Base-by-base conservation (phyloP, 1,284 basidiomycete genomes). In the Pascua guehoae region DNA sequence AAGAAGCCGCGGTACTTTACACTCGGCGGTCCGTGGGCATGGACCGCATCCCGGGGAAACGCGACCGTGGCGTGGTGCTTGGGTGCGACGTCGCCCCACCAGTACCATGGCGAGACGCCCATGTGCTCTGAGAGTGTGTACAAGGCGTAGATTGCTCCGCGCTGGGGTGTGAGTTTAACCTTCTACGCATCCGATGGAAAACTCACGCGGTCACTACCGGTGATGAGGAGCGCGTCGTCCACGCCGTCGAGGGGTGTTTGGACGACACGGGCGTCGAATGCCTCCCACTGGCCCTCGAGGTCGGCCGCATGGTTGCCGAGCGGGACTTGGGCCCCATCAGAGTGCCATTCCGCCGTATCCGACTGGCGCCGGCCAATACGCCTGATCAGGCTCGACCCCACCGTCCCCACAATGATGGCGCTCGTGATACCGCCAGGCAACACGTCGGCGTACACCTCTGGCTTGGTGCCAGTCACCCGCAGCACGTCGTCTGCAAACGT, bases 121-220 rank as follows among this genome's bases (percentile, higher is more conserved):
- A 86, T 83, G 60, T 86, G 85, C 69, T 87, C 86, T 8, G 84
- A 85, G 56, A 85, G 83, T 62, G 86, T 85, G 67, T 88, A 88
- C 38, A 87, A 62, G 7, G 80, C 85, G 65, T 80, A 88, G 38
- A 87, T 86, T 0, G 84, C 83, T 5, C 73, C 72, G 37, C 66
- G 59, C 60, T 67, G 50, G 24, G 17, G 38, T 15, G 24, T 41
- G 11, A 53, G 43, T 38, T 32, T 32, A 7, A 32, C 24, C 24
- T 3, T 32, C 24, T 32, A 32, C 4, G 24, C 7, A 7, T 32
- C 4, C 7, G 24, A 7, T 32, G 24, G 18, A 24, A 52, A 36
- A 85, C 85, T 47, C 84, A 77, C 70, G 84, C 46, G 85, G 73
- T 87, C 85, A 0, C 84, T 78, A 8, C 85, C 86, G 56, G 84